Conservation (phyloP, 129 eudicot genomes). For the Artemisia argyi region DNA sequence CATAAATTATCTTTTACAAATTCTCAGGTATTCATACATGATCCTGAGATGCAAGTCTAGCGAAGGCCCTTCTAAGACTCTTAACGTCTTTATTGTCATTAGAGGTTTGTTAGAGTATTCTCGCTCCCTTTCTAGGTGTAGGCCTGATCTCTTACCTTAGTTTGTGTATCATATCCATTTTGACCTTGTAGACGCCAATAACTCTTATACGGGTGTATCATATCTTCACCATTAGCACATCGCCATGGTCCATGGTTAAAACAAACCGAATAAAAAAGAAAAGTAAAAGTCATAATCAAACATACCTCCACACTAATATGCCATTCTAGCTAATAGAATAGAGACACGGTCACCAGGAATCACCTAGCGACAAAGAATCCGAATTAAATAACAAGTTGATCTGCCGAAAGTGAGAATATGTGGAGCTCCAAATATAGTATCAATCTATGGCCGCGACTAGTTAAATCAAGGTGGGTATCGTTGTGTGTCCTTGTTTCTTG, state of each 20-base stretch:
- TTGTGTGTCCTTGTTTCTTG: conserved; percentile 15
- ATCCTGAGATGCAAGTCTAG: not conserved
- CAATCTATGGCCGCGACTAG: conserved; percentile 20
- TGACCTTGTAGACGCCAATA: conserved; percentile 6
- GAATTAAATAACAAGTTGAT: conserved; percentile 20
- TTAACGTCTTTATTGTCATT: not conserved
- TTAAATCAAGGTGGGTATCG: conserved; percentile 28
- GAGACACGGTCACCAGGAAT: conserved; percentile 11
- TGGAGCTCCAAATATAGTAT: conserved; percentile 29
- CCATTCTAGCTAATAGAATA: conserved; percentile 9
- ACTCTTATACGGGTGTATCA: not conserved
- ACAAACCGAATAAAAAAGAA: not conserved
- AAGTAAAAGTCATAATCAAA: conserved; percentile 9
- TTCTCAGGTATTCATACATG: not conserved
- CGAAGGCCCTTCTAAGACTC: not conserved
- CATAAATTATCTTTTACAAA: not conserved
- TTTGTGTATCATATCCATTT: not conserved
- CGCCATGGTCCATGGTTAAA: conserved; percentile 1
- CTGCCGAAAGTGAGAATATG: conserved; percentile 19
- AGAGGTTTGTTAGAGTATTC: not conserved
- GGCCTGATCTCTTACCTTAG: not conserved
- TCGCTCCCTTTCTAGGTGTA: not conserved
- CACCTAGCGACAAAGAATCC: conserved; percentile 22
- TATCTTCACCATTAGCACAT: conserved; percentile 15
- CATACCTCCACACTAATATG: conserved; percentile 7